phyloP scores from a whole-genome alignment of 306 rosid genomes.

The Geum urbanum region DNA sequence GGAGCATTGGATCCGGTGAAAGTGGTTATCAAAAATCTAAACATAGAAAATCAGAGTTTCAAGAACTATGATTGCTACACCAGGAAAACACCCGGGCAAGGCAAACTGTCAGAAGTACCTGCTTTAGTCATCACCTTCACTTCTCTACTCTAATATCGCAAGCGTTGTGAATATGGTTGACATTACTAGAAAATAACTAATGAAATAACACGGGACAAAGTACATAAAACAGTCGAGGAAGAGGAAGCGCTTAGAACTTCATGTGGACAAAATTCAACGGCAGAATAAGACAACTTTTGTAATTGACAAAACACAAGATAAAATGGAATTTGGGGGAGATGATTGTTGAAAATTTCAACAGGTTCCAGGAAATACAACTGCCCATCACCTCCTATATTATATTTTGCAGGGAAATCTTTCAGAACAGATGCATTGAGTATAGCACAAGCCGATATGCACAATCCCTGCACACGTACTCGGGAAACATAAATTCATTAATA shows the following conservation, averaged over 20 bases:
- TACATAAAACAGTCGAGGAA: neutral
- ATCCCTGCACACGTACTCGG: constrained; percentile 47
- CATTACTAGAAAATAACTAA: neutral
- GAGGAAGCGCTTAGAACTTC: neutral
- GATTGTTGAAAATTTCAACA: constrained; percentile 51
- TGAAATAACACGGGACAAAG: neutral
- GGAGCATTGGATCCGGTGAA: constrained; percentile 34
- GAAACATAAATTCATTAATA: constrained; percentile 12
- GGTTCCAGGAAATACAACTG: constrained; percentile 53
- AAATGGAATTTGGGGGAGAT: constrained; percentile 44
- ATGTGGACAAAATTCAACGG: neutral
- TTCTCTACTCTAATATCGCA: constrained; percentile 32
- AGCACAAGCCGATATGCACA: constrained; percentile 78
- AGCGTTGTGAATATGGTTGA: neutral
- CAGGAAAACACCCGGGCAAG: constrained; percentile 41
- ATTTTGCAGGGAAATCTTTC: constrained; percentile 71
- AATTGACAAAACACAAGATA: neutral
- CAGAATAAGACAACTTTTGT: neutral
- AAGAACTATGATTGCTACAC: constrained; percentile 37
- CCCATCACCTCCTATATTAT: constrained; percentile 48
- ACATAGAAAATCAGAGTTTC: constrained; percentile 28
- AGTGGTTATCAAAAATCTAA: constrained; percentile 27
- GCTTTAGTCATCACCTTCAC: constrained; percentile 46
- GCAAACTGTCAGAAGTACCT: constrained; percentile 49
- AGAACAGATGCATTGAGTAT: constrained; percentile 41